These are phyloP conservation scores for Pleurotus eryngii DNA, from an alignment of 768 basidiomycete species.

Conservation along the genomic window DNA sequence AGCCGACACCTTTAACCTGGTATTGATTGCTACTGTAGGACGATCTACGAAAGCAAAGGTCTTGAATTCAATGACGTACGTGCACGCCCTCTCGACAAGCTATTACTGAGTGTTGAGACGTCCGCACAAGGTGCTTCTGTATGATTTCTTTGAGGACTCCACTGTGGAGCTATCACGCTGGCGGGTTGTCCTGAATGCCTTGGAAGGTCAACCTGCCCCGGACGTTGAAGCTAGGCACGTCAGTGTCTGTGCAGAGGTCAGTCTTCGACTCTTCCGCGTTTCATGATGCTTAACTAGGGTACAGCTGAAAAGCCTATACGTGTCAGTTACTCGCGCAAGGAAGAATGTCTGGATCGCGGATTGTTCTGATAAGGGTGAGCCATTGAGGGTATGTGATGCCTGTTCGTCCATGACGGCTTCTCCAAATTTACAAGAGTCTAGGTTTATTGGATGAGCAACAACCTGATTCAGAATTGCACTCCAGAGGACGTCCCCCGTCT, in stretches of 20 bases:
- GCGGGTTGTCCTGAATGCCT: constrained; percentile 51
- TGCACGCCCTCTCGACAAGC: not conserved
- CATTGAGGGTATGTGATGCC: constrained; percentile 47
- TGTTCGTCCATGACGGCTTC: not conserved
- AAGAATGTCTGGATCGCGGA: constrained; percentile 73
- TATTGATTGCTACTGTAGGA: constrained; percentile 26
- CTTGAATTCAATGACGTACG: constrained; percentile 63
- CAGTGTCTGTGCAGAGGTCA: constrained; percentile 57
- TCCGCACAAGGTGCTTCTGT: constrained; percentile 58
- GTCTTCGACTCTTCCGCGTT: not conserved
- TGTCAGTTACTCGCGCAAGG: constrained; percentile 67
- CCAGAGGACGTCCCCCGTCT: constrained; percentile 51
- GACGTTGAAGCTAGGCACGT: constrained; percentile 39
- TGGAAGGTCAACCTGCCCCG: constrained; percentile 19
- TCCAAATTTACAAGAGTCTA: constrained; percentile 18
- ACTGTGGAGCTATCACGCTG: constrained; percentile 47
- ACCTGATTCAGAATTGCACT: constrained; percentile 45
- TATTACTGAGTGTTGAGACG: not conserved
- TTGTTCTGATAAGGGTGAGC: constrained; percentile 49
- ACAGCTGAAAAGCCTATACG: constrained; percentile 67
- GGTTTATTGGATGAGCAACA: constrained; percentile 48
- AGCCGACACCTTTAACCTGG: not conserved
- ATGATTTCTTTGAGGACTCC: constrained; percentile 75
- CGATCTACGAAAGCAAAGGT: constrained; percentile 63
- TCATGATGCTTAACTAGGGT: not conserved